Evolutionary conservation across 2,329 filamentous ascomycete genomes (phyloP), one percentile per base, ranked within the genome.

Genomic region (Colletotrichum melonis): DNA sequence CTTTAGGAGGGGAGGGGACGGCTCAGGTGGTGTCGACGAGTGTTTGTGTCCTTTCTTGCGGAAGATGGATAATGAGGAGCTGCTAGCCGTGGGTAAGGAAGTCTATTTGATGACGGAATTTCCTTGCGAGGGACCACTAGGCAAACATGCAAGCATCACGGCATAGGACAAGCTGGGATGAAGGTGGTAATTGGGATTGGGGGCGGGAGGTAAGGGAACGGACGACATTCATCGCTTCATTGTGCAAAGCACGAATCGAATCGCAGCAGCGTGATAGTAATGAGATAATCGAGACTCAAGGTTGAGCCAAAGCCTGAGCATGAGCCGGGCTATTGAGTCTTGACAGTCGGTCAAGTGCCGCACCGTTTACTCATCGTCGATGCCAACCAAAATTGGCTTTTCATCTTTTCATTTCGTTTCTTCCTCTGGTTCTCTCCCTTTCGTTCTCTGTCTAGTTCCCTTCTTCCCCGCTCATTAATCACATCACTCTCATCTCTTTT

Each of bases 61-160:
- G 19, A 49, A 49, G 19, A 46, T 46, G 52, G 19, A 62, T 46
- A n/a, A 46, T 30, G 49, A 24, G 30, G 38, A 22, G 63, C 22
- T 24, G 38, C 55, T 22, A 62, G 35, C 69, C 57, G 63, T 54
- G 46, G n/a, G 11, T 22, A 22, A 46, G 24, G 24, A 68, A 72
- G 65, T 72, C 54, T 69, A 72, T 63, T 59, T 59, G 52, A 72
- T 69, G 65, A 72, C 69, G 69, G 65, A 72, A 72, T 63, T 69
- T 58, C 35, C 49, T 38, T 4, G 46, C 26, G 35, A 22, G n/a
- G 35, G 24, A 42, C 24, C 24, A 62, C 35, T 24, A 28, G 59
- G 26, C 28, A 30, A 30, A 32, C 49, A 5, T 54, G 28, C 49
- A 64, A 28, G 62, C 62, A 55, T 38, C 62, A 64, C 28, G 7